Conservation (phyloP, 2,329 filamentous ascomycete species). For the Xenosphaeropsis pyriputrescens region DNA sequence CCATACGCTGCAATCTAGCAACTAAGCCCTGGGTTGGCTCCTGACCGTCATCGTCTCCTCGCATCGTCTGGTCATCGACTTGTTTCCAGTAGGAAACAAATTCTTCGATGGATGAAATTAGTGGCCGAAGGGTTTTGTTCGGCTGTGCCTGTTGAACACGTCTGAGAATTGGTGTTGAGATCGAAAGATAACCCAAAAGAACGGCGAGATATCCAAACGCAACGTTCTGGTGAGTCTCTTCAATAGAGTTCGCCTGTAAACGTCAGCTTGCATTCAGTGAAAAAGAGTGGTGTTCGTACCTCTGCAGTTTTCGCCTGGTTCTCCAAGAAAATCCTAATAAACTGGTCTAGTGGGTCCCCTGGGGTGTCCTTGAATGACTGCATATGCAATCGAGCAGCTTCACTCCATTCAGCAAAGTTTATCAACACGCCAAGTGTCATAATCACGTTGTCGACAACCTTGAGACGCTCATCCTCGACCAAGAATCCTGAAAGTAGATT, state of each 20-base stretch:
- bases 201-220: conserved; percentile 78
- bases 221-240: conserved; percentile 68
- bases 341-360: conserved; percentile 34
- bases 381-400: conserved; percentile 38
- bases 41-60: conserved; percentile 28
- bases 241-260: conserved; percentile 48
- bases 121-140: conserved; percentile 27
- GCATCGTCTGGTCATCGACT: conserved; percentile 30
- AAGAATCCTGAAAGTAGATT: conserved; percentile 30
- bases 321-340: conserved; percentile 53
- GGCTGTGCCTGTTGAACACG: conserved; percentile 27
- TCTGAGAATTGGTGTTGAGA: conserved; percentile 30
- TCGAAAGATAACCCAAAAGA: conserved; percentile 66
- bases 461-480: conserved; percentile 30
- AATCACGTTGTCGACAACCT: conserved; percentile 54
- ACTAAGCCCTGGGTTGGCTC: conserved; percentile 32
- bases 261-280: conserved; percentile 1
- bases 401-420: conserved; percentile 72
- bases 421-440: conserved; percentile 72
- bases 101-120: conserved; percentile 44
- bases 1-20: conserved; percentile 32
- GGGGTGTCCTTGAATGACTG: conserved; percentile 21
- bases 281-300: conserved; percentile 32
- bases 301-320: conserved; percentile 50
- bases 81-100: conserved; percentile 45